Conservation (phyloP, 2,329 filamentous ascomycete genomes). For the Immersiporthe knoxdaviesiana region DNA sequence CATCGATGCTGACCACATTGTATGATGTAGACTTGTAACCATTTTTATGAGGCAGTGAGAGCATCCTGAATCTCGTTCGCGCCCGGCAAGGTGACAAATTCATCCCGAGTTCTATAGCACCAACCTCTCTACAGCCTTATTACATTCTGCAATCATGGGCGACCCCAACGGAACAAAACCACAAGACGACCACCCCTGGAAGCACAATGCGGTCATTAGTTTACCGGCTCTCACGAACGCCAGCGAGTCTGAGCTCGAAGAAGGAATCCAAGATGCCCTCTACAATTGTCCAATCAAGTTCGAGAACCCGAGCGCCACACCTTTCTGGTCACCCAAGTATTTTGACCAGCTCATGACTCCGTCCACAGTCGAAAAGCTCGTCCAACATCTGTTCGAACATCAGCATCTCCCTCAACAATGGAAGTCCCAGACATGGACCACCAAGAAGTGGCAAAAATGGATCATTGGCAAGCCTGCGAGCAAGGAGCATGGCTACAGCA, state of each 20-base stretch:
- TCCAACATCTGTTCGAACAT: background rate
- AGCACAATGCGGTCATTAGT: background rate
- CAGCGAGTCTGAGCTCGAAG: background rate
- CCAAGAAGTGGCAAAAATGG: background rate
- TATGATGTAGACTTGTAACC: background rate
- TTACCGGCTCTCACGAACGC: background rate
- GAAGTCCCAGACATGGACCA: background rate
- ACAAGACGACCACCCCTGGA: background rate
- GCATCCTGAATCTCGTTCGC: too few relatives aligned
- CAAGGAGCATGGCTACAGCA: background rate
- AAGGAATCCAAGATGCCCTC: background rate
- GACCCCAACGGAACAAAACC: too few relatives aligned
- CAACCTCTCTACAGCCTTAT: too few relatives aligned
- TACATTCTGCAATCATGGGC: too few relatives aligned
- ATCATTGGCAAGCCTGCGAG: background rate
- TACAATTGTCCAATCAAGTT: background rate
- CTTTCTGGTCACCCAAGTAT: background rate
- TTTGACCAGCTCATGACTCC: background rate
- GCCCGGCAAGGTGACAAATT: too few relatives aligned
- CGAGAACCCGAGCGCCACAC: background rate
- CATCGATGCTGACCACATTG: background rate
- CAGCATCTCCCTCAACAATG: background rate
- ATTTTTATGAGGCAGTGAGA: background rate
- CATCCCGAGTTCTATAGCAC: too few relatives aligned
- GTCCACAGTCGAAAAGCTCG: background rate